These are phyloP conservation scores for Pestalotiopsis sp. DNA, from an alignment of 2,329 filamentous ascomycete genomes.

Conservation along the genomic window DNA sequence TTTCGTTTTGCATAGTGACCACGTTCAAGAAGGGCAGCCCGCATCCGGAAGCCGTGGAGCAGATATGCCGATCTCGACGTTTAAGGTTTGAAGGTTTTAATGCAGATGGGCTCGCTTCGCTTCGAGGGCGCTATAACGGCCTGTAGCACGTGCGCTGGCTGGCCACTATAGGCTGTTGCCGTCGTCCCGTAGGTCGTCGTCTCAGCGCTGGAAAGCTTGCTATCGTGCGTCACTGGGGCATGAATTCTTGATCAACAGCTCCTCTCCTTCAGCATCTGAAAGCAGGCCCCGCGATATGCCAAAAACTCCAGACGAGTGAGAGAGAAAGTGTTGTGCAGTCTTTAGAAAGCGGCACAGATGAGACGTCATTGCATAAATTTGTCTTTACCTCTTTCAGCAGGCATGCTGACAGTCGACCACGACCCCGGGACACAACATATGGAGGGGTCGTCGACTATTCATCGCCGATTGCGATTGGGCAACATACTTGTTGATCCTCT, in stretches of 20 bases:
- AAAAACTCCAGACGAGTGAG: neutral
- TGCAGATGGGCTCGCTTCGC: neutral
- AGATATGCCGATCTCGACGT: neutral
- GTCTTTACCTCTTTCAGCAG: neutral
- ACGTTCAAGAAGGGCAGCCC: neutral
- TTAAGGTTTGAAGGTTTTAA: slow-evolving; percentile 11
- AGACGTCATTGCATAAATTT: neutral
- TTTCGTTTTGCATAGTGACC: neutral
- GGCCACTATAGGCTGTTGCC: neutral
- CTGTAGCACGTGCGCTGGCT: neutral
- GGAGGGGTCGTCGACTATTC: neutral
- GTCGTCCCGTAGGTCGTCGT: neutral
- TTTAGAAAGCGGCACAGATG: neutral
- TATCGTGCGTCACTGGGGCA: neutral
- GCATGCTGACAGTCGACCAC: neutral
- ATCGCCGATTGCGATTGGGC: neutral
- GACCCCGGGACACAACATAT: neutral
- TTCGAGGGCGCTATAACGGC: neutral
- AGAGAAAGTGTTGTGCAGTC: neutral
- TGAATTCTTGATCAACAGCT: neutral
- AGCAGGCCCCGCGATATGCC: neutral
- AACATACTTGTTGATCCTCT: neutral
- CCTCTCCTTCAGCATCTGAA: neutral
- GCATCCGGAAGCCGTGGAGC: neutral
- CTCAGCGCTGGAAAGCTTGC: neutral